Evolutionary conservation across 163 green algal species (phyloP).

Genomic region (Chlamydomonas reinhardtii): DNA sequence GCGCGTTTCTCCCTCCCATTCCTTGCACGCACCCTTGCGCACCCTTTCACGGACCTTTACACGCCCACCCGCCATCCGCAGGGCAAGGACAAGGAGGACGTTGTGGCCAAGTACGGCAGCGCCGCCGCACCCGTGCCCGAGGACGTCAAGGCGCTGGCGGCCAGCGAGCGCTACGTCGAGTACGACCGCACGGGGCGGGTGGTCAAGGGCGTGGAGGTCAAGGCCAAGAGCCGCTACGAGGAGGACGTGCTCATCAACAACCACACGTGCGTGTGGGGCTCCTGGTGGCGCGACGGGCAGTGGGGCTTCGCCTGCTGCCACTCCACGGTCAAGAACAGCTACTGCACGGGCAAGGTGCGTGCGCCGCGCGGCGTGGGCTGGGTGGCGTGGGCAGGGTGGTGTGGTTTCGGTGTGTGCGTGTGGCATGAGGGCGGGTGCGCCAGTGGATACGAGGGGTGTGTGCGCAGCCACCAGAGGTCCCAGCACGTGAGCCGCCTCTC

Average conservation of each 20-base stretch:
- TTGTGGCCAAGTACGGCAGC: slow-evolving; percentile 94
- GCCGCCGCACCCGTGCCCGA: slow-evolving; percentile 75
- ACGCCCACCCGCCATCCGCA: neutral
- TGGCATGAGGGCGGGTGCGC: too few relatives aligned
- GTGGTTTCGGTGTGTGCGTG: neutral
- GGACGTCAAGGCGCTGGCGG: slow-evolving; percentile 82
- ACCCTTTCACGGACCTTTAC: too few relatives aligned
- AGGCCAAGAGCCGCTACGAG: slow-evolving; percentile 91
- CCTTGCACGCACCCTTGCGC: too few relatives aligned
- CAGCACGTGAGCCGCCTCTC: too few relatives aligned
- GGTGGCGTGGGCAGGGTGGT: neutral
- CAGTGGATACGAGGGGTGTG: too few relatives aligned
- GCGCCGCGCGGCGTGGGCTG: neutral
- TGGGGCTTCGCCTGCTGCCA: slow-evolving; percentile 99
- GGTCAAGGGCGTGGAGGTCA: slow-evolving; percentile 87
- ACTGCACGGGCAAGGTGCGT: slow-evolving; percentile 90
- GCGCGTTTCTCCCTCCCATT: too few relatives aligned
- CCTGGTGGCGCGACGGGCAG: slow-evolving; percentile 89
- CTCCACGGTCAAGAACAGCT: slow-evolving; percentile 87
- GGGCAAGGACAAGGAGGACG: slow-evolving; percentile 69
- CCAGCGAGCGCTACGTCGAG: slow-evolving; percentile 97
- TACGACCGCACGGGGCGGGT: slow-evolving; percentile 93
- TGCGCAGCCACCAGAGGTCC: too few relatives aligned
- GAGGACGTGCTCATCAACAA: slow-evolving; percentile 96
- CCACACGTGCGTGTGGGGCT: slow-evolving; percentile 97